phyloP scores from a whole-genome alignment of 495 filamentous ascomycete genomes.

The Penicillium odoratum region DNA sequence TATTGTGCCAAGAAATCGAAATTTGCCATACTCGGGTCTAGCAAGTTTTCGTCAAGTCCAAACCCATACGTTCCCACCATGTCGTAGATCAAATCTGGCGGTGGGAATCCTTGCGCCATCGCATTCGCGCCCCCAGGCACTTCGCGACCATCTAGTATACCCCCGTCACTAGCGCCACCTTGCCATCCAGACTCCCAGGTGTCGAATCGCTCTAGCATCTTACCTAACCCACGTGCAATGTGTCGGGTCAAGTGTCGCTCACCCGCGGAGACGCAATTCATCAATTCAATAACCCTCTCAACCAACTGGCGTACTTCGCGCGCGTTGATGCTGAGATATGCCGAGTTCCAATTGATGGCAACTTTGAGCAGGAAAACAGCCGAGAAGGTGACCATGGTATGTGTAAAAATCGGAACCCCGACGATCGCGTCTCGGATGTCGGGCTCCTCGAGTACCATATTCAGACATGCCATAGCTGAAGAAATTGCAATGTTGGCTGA shows the following conservation, averaged over 20 bases:
- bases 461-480: conserved; percentile 55
- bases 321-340: conserved; percentile 44
- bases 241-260: conserved; percentile 55
- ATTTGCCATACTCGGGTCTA: conserved; percentile 49
- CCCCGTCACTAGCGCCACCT: conserved; percentile 19
- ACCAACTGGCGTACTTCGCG: conserved; percentile 49
- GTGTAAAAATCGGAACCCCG: conserved; percentile 56
- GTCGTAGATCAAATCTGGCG: conserved; percentile 50
- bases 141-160: conserved; percentile 20
- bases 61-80: conserved; percentile 53
- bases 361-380: conserved; percentile 59
- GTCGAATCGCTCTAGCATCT: conserved; percentile 52
- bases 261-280: conserved; percentile 53
- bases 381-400: conserved; percentile 64
- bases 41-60: conserved; percentile 47
- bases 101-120: conserved; percentile 49
- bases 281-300: conserved; percentile 49
- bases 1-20: conserved; percentile 47
- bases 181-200: conserved; percentile 44
- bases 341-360: conserved; percentile 55
- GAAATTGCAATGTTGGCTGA: conserved; percentile 57
- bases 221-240: conserved; percentile 53
- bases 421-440: conserved; percentile 61
- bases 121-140: conserved; percentile 47
- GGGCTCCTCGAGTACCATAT: conserved; percentile 55